Base-by-base conservation (phyloP, 176 grass and related monocot species). In the Zoysia japonica region DNA sequence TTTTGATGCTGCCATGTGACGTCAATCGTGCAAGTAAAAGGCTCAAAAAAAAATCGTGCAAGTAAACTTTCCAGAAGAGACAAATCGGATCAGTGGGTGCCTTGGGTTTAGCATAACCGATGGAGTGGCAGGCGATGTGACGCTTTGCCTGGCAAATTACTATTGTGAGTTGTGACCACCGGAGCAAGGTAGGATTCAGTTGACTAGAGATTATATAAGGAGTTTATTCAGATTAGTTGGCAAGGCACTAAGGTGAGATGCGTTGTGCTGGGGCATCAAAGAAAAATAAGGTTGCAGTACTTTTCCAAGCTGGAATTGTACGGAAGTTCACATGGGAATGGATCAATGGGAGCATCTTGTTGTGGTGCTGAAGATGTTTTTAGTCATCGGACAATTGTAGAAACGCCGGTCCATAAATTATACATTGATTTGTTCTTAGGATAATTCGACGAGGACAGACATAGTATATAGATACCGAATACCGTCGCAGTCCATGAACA, bases 271-370 rank as follows among this genome's bases (percentile, higher is more conserved):
- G 75, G 40, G 17, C 63, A 49, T 54, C 28, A 35, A 66, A 54
- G 57, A 53, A 50, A 28, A 57, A 40, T 63, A 15, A 51, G 69
- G 14, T 63, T 52, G 7, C 57, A 59, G 13, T 71, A 43, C 36
- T 11, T 47, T 70, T 28, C 17, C 48, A 48, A 41, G 71, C 37
- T 68, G 68, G 49, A 83, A 67, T 13, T 39, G 3, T 37, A 36
- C 78, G 46, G 43, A 67, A 73, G 52, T 88, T 79, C 80, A 79
- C 80, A 88, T 73, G 68, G 75, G 67, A 28, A 28, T 28, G 28
- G 28, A 28, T 28, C 28, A 28, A 28, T 28, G 28, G 28, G 28
- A 28, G 28, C 28, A 28, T 28, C 28, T 28, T 28, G 28, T 28
- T 28, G 28, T 28, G 28, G 28, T 28, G 28, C 28, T 28, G 28